These are phyloP conservation scores for Drechslerella dactyloides DNA, from an alignment of 2,329 filamentous ascomycete species.

Conservation along the genomic window DNA sequence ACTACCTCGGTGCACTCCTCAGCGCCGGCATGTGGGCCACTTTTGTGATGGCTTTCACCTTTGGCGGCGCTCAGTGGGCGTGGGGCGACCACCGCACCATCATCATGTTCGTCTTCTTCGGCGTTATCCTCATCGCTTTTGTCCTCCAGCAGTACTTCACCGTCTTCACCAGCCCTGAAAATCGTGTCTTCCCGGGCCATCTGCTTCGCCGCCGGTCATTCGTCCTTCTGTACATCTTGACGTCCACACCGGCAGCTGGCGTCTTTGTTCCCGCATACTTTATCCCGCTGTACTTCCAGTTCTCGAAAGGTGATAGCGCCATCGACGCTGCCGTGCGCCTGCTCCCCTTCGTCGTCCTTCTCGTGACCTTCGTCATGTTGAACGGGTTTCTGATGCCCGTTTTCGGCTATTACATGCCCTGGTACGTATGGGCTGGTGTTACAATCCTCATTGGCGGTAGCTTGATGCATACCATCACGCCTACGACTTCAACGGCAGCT, in stretches of 20 bases:
- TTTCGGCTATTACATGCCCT: slow-evolving; percentile 59
- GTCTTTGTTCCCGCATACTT: slow-evolving; percentile 63
- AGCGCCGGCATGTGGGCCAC: slow-evolving; percentile 59
- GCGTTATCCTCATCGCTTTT: slow-evolving; percentile 60
- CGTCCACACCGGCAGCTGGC: slow-evolving; percentile 57
- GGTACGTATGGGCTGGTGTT: slow-evolving; percentile 58
- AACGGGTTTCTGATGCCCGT: slow-evolving; percentile 59
- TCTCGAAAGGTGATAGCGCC: slow-evolving; percentile 60
- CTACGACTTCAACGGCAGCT: slow-evolving; percentile 52
- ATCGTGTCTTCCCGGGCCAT: slow-evolving; percentile 63
- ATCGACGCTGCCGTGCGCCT: slow-evolving; percentile 59
- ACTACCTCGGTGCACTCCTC: slow-evolving; percentile 61
- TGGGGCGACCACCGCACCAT: slow-evolving; percentile 62
- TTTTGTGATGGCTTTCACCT: slow-evolving; percentile 62
- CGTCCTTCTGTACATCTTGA: slow-evolving; percentile 60
- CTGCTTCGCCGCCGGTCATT: slow-evolving; percentile 59
- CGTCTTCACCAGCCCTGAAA: slow-evolving; percentile 60
- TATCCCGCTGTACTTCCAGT: slow-evolving; percentile 65
- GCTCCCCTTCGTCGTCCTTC: slow-evolving; percentile 59
- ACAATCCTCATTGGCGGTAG: slow-evolving; percentile 56
- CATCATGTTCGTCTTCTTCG: slow-evolving; percentile 62
- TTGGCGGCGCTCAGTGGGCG: slow-evolving; percentile 62
- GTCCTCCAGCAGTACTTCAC: slow-evolving; percentile 60
- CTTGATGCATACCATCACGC: slow-evolving; percentile 55
- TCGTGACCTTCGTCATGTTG: slow-evolving; percentile 57